Base-by-base conservation (phyloP, 805 yeast genomes). In the Brettanomyces anomalus region DNA sequence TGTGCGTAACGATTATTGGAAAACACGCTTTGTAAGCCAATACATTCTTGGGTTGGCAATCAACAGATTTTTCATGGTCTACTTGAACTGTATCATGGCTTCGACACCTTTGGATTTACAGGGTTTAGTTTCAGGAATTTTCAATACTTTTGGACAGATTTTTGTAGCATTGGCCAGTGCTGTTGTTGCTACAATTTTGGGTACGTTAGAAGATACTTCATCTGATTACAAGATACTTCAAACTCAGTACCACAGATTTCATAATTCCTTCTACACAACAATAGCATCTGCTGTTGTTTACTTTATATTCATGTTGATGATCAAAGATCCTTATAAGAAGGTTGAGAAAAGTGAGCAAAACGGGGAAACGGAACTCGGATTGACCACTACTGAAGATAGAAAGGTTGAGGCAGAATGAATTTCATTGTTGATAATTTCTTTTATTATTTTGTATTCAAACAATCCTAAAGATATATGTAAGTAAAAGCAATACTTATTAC, bases 11-110 rank as follows among this genome's bases (percentile, higher is more conserved):
- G 46, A 46, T n/a, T 56, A 49, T 37, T 57, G 56, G 54, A 57
- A 49, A 28, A 55, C 41, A 37, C 55, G 54, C 28, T 44, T 56
- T 56, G 40, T 55, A 50, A 30, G 58, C 42, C 34, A 44, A 50
- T 33, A 44, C 56, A 2, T 57, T 1, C 40, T 36, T 24, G 57
- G 58, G 3, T 43, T 42, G 21, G 50, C 19, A 38, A 45, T 39
- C 1, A 66, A 65, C 33, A 41, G 60, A 3, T 67, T 56, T 46
- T 65, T 62, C 48, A 55, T 64, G 21, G 56, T 64, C 3, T 67
- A 60, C 40, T 42, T 60, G 33, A 61, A 55, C 28, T 55, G 61
- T 4, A 49, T 66, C 7, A 52, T 57, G 33, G 57, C 45, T 36
- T 24, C 33, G 16, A 49, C 53, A 8, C 55, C 55, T 15, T 16